Conservation (phyloP, 495 filamentous ascomycete genomes). For the Acidiella bohemica region DNA sequence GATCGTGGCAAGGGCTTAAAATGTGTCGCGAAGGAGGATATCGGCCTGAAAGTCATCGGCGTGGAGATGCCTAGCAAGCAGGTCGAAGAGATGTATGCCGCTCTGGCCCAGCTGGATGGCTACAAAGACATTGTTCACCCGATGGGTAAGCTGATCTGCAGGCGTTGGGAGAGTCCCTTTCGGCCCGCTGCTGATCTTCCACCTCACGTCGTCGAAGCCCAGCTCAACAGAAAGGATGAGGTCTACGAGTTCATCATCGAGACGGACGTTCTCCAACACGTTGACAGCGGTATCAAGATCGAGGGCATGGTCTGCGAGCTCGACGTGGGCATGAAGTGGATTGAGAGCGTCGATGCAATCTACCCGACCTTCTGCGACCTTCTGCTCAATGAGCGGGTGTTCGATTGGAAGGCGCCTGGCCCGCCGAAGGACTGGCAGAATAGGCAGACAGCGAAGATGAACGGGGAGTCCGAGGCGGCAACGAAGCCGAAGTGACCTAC, state of each 20-base stretch:
- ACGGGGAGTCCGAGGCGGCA: slow-evolving; percentile 3
- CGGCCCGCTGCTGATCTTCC: slow-evolving; percentile 26
- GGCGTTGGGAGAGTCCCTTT: slow-evolving; percentile 19
- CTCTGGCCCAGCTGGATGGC: slow-evolving; percentile 14
- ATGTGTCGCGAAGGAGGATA: slow-evolving; percentile 30
- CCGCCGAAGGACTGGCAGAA: slow-evolving; percentile 14
- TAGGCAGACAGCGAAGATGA: slow-evolving; percentile 10
- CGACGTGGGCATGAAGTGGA: slow-evolving; percentile 31
- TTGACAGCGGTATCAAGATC: slow-evolving; percentile 68
- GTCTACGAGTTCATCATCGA: slow-evolving; percentile 56
- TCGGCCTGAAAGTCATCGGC: slow-evolving; percentile 46
- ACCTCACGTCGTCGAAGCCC: not conserved
- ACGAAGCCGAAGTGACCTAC: not conserved
- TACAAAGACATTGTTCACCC: slow-evolving; percentile 13
- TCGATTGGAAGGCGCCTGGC: slow-evolving; percentile 45
- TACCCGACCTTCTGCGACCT: slow-evolving; percentile 44
- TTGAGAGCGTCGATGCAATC: slow-evolving; percentile 42
- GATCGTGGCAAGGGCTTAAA: too few species aligned
- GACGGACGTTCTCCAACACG: slow-evolving; percentile 43
- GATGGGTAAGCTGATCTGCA: slow-evolving; percentile 27
- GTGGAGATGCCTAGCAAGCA: slow-evolving; percentile 33
- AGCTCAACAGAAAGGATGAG: slow-evolving; percentile 25
- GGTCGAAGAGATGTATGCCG: slow-evolving; percentile 32
- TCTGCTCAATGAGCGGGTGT: slow-evolving; percentile 60
- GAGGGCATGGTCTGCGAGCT: slow-evolving; percentile 47